phyloP scores from a whole-genome alignment of 139 green algal species.

The Chlorella sp. region DNA sequence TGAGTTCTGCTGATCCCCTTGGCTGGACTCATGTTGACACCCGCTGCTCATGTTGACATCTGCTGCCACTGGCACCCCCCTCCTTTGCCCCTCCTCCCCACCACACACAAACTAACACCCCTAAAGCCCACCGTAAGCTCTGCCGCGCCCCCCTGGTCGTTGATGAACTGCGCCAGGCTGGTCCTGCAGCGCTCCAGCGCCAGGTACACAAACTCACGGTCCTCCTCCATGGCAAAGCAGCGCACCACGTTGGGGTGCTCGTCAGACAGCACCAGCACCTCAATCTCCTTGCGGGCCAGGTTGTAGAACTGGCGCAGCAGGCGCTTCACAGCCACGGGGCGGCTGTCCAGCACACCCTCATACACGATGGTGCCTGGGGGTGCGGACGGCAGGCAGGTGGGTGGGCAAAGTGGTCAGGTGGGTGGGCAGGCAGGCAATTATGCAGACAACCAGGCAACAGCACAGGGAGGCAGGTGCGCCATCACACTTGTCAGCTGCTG shows the following conservation, averaged over 20 bases:
- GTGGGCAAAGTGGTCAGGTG: too few species aligned
- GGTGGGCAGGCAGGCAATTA: too few species aligned
- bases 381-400: too few species aligned
- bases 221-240: constrained; percentile 96
- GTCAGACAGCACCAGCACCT: constrained; percentile 43
- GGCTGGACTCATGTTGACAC: too few species aligned
- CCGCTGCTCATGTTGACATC: too few species aligned
- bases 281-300: constrained; percentile 88
- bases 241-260: constrained; percentile 93
- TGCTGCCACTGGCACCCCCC: neutral
- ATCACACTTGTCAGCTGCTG: too few species aligned
- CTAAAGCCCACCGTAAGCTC: too few species aligned
- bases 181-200: constrained; percentile 84
- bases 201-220: constrained; percentile 95
- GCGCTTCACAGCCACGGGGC: constrained; percentile 85
- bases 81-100: neutral
- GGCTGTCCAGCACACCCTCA: constrained; percentile 72
- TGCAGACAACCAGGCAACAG: too few species aligned
- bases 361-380: constrained; percentile 84
- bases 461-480: too few species aligned
- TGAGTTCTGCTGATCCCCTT: too few species aligned
- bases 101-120: neutral
- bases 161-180: constrained; percentile 22
- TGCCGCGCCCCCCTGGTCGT: too few species aligned
- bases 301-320: constrained; percentile 82